Evolutionary conservation across 164 flowering plant species (phyloP), one percentile per base, ranked within the genome.

Genomic region (Cinnamomum micranthum): DNA sequence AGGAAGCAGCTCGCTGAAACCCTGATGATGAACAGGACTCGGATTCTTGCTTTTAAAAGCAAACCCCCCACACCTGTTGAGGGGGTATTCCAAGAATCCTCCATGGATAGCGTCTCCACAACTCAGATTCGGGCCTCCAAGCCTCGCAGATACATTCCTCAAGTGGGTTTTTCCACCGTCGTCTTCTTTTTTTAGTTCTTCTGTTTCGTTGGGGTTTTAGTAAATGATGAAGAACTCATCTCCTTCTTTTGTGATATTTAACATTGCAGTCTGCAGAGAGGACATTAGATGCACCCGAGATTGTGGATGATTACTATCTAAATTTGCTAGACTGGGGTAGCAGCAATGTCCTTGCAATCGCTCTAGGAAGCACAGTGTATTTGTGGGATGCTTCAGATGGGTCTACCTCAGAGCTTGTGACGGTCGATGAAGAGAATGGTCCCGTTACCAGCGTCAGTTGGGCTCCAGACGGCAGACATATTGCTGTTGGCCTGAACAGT

Each of bases 311-410:
- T 71, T 89, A 85, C 82, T 87, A 84, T 69, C 78, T 87, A 82
- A 89, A 89, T 75, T 74, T 89, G 75, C 80, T 89, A 55, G 92
- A 89, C 25, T 87, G 89, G 91, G 85, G 92, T 28, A 81, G 86
- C 81, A 73, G 82, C 79, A 89, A 89, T 74, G 82, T 86, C 65
- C 83, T 88, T 2, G 84, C 92, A 12, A 88, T 86, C 23, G 92
- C 88, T 22, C 92, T 87, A 2, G 89, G 87, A 28, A 78, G 63
- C 78, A 86, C 88, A 2, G 87, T 87, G 0, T 87, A 85, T 63
- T 72, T 89, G 31, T 89, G 90, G 90, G 86, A 89, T 74, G 88
- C 87, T 25, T 76, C 88, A 25, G 67, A 78, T 79, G 84, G 87
- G 15, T 78, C 82, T 51, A 84, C 88, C 13, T 78, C 86, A 13